phyloP scores from a whole-genome alignment of 2,329 filamentous ascomycete genomes.

The Rugonectria rugulosa region DNA sequence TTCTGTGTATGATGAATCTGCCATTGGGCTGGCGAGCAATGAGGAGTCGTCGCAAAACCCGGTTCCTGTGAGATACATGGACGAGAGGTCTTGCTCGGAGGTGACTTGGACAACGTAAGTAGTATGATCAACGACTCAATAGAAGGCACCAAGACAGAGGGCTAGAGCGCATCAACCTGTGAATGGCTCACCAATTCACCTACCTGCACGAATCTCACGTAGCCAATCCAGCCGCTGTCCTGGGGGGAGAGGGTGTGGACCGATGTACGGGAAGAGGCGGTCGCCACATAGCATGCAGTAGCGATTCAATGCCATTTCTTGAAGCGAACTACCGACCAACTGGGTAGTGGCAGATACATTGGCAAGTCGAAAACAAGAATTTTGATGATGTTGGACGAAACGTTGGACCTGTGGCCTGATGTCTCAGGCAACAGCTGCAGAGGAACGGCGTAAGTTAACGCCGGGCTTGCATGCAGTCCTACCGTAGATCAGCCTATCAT shows the following conservation, averaged over 20 bases:
- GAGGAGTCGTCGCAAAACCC: background rate
- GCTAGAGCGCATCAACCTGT: too few relatives aligned
- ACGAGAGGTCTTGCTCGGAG: background rate
- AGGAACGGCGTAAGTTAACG: too few relatives aligned
- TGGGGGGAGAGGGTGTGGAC: background rate
- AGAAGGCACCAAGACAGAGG: too few relatives aligned
- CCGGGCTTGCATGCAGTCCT: too few relatives aligned
- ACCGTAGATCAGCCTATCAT: too few relatives aligned
- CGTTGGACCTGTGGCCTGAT: too few relatives aligned
- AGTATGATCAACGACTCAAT: background rate
- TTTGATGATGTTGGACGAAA: too few relatives aligned
- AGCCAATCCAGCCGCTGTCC: background rate
- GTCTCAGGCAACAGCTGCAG: too few relatives aligned
- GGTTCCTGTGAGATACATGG: background rate
- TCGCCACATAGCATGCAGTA: slow-evolving; percentile 9
- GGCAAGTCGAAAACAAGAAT: too few relatives aligned
- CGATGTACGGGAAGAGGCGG: background rate
- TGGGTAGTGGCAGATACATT: too few relatives aligned
- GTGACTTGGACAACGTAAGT: slow-evolving; percentile 1
- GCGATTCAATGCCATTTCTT: too few relatives aligned
- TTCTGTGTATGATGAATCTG: background rate
- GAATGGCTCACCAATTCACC: background rate
- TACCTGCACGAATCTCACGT: slow-evolving; percentile 6
- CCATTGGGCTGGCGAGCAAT: background rate
- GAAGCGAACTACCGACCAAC: too few relatives aligned